Evolutionary conservation across 179 eudicot genomes (phyloP).

Genomic region (Drosera spatulata): DNA sequence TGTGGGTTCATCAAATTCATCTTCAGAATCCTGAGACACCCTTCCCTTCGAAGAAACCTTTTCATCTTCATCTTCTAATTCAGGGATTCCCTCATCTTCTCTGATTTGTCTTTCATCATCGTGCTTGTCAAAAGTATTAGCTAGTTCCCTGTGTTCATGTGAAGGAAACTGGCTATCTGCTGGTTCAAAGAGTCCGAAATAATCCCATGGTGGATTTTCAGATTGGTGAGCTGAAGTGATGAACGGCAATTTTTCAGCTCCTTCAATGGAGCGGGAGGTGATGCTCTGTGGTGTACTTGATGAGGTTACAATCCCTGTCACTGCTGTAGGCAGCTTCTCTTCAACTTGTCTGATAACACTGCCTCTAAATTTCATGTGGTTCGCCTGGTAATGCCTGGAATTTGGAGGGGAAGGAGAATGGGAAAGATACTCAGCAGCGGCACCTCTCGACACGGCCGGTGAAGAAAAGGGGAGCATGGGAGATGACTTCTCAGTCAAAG

Average conservation of each 20-base stretch:
- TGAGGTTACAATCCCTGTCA: slow-evolving; percentile 43
- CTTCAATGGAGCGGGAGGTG: slow-evolving; percentile 35
- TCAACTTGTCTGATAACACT: slow-evolving; percentile 54
- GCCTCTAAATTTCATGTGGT: slow-evolving; percentile 68
- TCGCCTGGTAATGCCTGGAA: slow-evolving; percentile 37
- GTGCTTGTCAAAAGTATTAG: slow-evolving; percentile 22
- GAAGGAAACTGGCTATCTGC: slow-evolving; percentile 54
- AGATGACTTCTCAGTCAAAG: slow-evolving; percentile 39
- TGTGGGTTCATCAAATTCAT: slow-evolving; percentile 87
- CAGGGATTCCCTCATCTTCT: slow-evolving; percentile 37
- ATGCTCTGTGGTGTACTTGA: slow-evolving; percentile 34
- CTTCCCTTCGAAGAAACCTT: slow-evolving; percentile 23
- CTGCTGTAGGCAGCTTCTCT: slow-evolving; percentile 49
- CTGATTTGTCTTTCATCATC: slow-evolving; percentile 19
- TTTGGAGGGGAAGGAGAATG: slow-evolving; percentile 60
- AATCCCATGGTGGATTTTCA: slow-evolving; percentile 79
- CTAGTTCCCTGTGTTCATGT: slow-evolving; percentile 31
- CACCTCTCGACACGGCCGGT: slow-evolving; percentile 44
- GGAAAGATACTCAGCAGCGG: slow-evolving; percentile 30
- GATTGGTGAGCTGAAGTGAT: slow-evolving; percentile 22
- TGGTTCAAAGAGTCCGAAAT: slow-evolving; percentile 72
- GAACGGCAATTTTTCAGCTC: slow-evolving; percentile 31
- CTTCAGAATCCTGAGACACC: slow-evolving; percentile 48
- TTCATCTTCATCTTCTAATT: slow-evolving; percentile 40
- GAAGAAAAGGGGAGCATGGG: slow-evolving; percentile 62